Conservation (phyloP, 306 rosid genomes). For the Dryas alaskensis region DNA sequence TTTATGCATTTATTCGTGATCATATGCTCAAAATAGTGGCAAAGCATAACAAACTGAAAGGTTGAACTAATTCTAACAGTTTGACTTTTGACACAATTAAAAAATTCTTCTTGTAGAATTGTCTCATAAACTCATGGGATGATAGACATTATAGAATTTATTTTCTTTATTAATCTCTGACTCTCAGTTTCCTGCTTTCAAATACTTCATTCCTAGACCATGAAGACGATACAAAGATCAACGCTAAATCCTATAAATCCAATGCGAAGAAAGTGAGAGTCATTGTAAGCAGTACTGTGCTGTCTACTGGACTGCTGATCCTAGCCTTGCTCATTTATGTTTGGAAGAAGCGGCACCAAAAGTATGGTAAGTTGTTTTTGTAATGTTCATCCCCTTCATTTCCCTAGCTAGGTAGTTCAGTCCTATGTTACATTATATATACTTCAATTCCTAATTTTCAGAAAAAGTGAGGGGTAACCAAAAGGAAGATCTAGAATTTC, state of each 20-base stretch:
- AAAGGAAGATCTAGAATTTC: background rate
- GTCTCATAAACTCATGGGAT: too few relatives aligned
- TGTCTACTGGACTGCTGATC: too few relatives aligned
- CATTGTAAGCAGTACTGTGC: too few relatives aligned
- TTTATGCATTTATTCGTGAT: too few relatives aligned
- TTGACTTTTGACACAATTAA: too few relatives aligned
- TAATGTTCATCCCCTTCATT: background rate
- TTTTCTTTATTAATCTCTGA: too few relatives aligned
- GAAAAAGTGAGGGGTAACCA: background rate
- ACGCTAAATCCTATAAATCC: background rate
- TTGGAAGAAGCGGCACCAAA: too few relatives aligned
- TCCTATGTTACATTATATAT: background rate
- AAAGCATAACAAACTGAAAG: too few relatives aligned
- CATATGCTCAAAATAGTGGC: too few relatives aligned
- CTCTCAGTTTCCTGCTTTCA: background rate
- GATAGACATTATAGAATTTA: too few relatives aligned
- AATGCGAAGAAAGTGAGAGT: background rate
- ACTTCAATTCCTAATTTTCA: background rate
- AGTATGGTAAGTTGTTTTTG: background rate
- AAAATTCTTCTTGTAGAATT: background rate
- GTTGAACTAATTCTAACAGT: too few relatives aligned
- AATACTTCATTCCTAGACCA: background rate
- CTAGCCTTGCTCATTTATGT: too few relatives aligned
- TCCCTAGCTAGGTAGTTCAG: background rate
- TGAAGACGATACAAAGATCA: background rate